Evolutionary conservation across 2,329 filamentous ascomycete species (phyloP).

Genomic region (Pestalotiopsis sp.): DNA sequence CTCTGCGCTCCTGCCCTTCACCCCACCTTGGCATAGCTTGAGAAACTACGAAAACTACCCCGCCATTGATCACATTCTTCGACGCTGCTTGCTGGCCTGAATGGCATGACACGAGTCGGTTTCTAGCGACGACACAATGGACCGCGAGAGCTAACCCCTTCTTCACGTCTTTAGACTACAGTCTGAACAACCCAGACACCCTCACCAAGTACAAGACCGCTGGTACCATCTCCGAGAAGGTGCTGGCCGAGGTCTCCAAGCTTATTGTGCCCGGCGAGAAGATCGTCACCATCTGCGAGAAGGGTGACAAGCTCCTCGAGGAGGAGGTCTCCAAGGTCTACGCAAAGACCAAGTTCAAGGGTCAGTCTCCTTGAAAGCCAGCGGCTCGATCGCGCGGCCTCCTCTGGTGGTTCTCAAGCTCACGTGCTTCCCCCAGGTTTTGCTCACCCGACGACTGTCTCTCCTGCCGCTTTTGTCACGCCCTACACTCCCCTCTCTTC

Average conservation of each 20-base stretch:
- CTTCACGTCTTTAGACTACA: slow-evolving; percentile 66
- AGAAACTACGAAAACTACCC: slow-evolving; percentile 20
- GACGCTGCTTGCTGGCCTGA: background rate
- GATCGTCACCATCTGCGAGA: slow-evolving; percentile 91
- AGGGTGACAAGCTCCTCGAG: slow-evolving; percentile 91
- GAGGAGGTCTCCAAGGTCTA: slow-evolving; percentile 95
- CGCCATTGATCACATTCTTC: slow-evolving; percentile 15
- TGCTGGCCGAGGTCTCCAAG: slow-evolving; percentile 79
- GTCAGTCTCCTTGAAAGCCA: slow-evolving; percentile 42
- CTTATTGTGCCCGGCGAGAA: slow-evolving; percentile 82
- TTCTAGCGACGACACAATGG: slow-evolving; percentile 18
- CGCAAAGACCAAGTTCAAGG: slow-evolving; percentile 99
- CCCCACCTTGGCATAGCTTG: slow-evolving; percentile 1
- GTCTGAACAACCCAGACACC: slow-evolving; percentile 88
- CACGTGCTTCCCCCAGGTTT: slow-evolving; percentile 58
- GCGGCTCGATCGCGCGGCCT: background rate
- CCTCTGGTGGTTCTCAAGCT: background rate
- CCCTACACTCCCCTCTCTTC: slow-evolving; percentile 92
- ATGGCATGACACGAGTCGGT: slow-evolving; percentile 1
- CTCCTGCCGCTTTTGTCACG: slow-evolving; percentile 90
- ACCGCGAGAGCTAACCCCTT: slow-evolving; percentile 3
- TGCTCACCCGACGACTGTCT: slow-evolving; percentile 92
- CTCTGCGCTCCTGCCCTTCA: background rate
- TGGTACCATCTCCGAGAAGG: slow-evolving; percentile 92
- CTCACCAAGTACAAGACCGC: slow-evolving; percentile 99